Evolutionary conservation across 2,329 filamentous ascomycete species (phyloP).

Genomic region (Colletotrichum kahawae): DNA sequence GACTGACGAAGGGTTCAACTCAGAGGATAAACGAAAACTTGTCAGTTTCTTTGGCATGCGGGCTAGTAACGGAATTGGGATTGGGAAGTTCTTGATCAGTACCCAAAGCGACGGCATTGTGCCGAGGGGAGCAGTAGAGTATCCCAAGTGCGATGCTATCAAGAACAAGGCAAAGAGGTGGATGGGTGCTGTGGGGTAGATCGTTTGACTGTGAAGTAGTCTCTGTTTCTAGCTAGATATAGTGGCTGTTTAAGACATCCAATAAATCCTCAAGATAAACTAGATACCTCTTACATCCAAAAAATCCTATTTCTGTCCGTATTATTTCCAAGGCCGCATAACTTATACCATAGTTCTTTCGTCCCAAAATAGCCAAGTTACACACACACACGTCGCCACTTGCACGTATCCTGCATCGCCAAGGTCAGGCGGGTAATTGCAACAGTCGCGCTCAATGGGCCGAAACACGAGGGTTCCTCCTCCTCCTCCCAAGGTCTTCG

Average conservation of each 20-base stretch:
- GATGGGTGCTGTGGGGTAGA: background rate
- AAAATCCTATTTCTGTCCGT: background rate
- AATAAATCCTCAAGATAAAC: background rate
- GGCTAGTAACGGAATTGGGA: background rate
- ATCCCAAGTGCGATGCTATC: background rate
- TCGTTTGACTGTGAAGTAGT: background rate
- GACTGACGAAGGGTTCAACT: slow-evolving; percentile 1
- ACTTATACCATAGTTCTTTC: background rate
- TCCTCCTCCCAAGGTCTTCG: background rate
- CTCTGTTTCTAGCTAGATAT: background rate
- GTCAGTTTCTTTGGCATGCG: slow-evolving; percentile 1
- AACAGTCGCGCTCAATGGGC: background rate
- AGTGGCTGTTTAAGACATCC: background rate
- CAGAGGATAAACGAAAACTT: slow-evolving; percentile 7
- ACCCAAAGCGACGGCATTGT: background rate
- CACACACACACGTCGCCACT: background rate
- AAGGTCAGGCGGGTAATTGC: background rate
- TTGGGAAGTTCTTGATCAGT: slow-evolving; percentile 14
- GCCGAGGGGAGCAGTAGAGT: background rate
- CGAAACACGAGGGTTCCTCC: background rate
- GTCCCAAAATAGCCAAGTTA: background rate
- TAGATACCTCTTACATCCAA: background rate
- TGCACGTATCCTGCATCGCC: background rate
- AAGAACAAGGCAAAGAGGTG: slow-evolving; percentile 5
- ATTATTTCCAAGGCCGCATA: background rate